A percentile compares a stretch with the other conserved stretches of the same genome.
These are phyloP conservation scores for Paracorniculantispora psalliotae DNA, from an alignment of 2,329 filamentous ascomycete genomes.

Conservation along the genomic window DNA sequence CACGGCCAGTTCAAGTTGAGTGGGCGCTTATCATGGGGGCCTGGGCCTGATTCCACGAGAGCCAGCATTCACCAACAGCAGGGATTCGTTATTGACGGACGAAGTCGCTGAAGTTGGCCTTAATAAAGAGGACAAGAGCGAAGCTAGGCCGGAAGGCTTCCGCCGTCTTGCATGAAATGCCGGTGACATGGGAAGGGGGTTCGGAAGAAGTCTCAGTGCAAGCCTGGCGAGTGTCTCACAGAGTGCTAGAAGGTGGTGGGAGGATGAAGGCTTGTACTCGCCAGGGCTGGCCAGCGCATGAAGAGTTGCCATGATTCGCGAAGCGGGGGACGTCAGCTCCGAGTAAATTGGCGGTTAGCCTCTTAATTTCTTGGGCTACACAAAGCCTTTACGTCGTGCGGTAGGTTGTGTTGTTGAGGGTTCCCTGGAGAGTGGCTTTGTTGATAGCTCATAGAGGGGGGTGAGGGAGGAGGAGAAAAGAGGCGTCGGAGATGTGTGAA, in stretches of 20 bases:
- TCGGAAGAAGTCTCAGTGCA: conserved; percentile 6
- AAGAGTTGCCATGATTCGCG: neutral
- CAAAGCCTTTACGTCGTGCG: neutral
- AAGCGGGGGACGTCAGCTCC: conserved; percentile 5
- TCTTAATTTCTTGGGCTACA: neutral
- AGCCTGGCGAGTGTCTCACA: conserved; percentile 8
- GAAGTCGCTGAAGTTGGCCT: neutral
- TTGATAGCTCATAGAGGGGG: conserved; percentile 11
- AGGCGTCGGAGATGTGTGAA: neutral
- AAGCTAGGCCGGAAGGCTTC: conserved; percentile 5
- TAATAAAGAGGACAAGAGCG: neutral
- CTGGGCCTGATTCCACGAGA: neutral
- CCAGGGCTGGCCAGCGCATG: neutral
- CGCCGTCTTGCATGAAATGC: neutral
- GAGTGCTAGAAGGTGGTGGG: neutral
- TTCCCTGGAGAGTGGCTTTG: neutral
- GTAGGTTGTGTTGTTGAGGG: neutral
- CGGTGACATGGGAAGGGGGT: conserved; percentile 1
- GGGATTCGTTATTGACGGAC: neutral
- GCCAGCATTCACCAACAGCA: neutral
- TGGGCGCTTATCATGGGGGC: conserved; percentile 11
- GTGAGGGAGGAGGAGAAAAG: neutral
- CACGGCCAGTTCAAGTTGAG: neutral
- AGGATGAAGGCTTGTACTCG: conserved; percentile 2
- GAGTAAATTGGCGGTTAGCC: neutral